phyloP scores from a whole-genome alignment of 495 filamentous ascomycete species.

The Aspergillus cavernicola region DNA sequence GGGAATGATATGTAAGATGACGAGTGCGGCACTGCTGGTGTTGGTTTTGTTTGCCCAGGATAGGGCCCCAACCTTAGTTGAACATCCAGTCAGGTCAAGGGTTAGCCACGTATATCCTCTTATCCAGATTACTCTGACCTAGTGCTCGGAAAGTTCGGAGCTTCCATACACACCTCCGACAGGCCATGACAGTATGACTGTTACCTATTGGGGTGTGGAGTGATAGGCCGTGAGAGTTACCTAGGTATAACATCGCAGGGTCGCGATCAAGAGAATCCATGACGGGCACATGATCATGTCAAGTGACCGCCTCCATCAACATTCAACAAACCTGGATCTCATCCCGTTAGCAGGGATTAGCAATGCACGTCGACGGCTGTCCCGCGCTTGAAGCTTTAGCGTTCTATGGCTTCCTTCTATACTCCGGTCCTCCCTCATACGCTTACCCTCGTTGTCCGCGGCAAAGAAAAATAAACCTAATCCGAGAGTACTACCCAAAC shows the following conservation, averaged over 20 bases:
- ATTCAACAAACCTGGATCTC: too few relatives aligned
- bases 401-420: not conserved
- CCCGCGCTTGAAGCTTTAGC: constrained; percentile 4
- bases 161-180: not conserved
- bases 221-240: too few relatives aligned
- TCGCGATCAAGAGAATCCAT: not conserved
- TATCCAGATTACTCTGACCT: not conserved
- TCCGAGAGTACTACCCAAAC: not conserved
- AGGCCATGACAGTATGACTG: not conserved
- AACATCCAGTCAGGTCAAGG: not conserved
- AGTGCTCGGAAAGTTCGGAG: not conserved
- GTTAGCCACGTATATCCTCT: constrained; percentile 1
- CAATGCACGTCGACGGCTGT: constrained; percentile 9
- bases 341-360: not conserved
- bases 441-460: not conserved
- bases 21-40: constrained; percentile 1
- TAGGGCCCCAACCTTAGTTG: not conserved
- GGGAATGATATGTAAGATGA: not conserved
- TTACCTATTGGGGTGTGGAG: not conserved
- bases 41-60: not conserved
- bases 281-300: constrained; percentile 2
- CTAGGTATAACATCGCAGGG: not conserved
- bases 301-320: constrained; percentile 1
- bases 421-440: not conserved
- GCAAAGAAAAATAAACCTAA: not conserved